These are phyloP conservation scores for Fusarium albosuccineum DNA, from an alignment of 2,329 filamentous ascomycete genomes.

Conservation along the genomic window DNA sequence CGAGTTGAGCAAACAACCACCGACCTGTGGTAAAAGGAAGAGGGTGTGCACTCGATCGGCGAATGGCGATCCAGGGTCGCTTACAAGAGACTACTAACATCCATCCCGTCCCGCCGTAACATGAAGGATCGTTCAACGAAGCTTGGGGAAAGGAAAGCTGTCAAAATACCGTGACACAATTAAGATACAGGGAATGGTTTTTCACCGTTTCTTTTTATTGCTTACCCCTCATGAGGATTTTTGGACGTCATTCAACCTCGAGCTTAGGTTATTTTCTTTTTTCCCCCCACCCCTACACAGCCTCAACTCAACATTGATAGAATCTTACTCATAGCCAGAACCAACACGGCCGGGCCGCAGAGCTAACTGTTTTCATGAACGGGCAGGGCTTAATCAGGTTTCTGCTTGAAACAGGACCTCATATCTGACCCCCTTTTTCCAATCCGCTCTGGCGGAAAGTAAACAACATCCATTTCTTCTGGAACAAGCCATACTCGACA, in stretches of 20 bases:
- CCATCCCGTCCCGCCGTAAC: constrained; percentile 9
- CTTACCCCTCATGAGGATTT: neutral
- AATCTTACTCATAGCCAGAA: too few species aligned
- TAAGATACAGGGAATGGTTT: too few species aligned
- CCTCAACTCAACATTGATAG: neutral
- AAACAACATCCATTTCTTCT: constrained; percentile 10
- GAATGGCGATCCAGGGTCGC: constrained; percentile 22
- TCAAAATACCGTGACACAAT: neutral
- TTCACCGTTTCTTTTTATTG: neutral
- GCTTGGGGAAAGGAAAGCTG: too few species aligned
- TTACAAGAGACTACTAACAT: neutral
- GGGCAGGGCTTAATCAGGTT: constrained; percentile 1
- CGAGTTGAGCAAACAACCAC: neutral
- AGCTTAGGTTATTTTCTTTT: constrained; percentile 8
- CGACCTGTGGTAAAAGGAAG: neutral
- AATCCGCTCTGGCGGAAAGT: constrained; percentile 10
- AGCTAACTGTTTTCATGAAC: constrained; percentile 1
- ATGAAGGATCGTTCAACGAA: neutral
- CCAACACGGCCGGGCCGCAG: neutral
- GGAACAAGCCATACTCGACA: constrained; percentile 13
- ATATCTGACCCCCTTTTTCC: constrained; percentile 8
- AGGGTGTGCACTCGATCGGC: constrained; percentile 31
- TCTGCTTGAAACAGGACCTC: constrained; percentile 30
- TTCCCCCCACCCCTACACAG: neutral
- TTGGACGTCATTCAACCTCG: constrained; percentile 6